phyloP scores from a whole-genome alignment of 345 rosid genomes.

The Boechera divaricarpa region DNA sequence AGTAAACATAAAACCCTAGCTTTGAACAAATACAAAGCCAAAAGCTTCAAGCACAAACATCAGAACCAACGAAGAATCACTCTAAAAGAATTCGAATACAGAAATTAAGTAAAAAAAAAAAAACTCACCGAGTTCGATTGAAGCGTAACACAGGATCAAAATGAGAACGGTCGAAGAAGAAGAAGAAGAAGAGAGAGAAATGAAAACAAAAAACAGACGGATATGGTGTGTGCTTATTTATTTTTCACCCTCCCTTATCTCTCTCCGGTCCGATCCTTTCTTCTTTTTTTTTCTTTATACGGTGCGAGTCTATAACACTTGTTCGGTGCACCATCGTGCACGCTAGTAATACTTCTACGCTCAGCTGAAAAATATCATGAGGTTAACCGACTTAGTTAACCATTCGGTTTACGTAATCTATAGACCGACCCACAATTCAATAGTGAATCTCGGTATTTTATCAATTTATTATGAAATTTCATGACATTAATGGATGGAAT shows the following conservation, averaged over 20 bases:
- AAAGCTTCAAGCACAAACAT: conserved; percentile 29
- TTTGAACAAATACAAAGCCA: conserved; percentile 8
- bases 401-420: conserved; percentile 23
- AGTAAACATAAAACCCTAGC: conserved; percentile 38
- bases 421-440: not conserved
- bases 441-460: not conserved
- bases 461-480: not conserved
- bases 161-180: not conserved
- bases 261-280: conserved; percentile 31
- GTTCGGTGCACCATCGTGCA: conserved; percentile 37
- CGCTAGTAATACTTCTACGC: conserved; percentile 29
- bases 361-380: conserved; percentile 24
- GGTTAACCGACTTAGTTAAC: conserved; percentile 33
- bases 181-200: conserved; percentile 23
- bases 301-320: conserved; percentile 26
- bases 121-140: conserved; percentile 36
- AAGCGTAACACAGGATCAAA: conserved; percentile 31
- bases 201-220: conserved; percentile 25
- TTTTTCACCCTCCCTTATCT: conserved; percentile 44
- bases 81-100: not conserved
- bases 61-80: conserved; percentile 12
- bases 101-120: not conserved
- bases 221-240: conserved; percentile 27
- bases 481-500: not conserved
- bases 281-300: conserved; percentile 23